phyloP scores from a whole-genome alignment of 1,139 yeast genomes.

The Blastobotrys illinoisensis region DNA sequence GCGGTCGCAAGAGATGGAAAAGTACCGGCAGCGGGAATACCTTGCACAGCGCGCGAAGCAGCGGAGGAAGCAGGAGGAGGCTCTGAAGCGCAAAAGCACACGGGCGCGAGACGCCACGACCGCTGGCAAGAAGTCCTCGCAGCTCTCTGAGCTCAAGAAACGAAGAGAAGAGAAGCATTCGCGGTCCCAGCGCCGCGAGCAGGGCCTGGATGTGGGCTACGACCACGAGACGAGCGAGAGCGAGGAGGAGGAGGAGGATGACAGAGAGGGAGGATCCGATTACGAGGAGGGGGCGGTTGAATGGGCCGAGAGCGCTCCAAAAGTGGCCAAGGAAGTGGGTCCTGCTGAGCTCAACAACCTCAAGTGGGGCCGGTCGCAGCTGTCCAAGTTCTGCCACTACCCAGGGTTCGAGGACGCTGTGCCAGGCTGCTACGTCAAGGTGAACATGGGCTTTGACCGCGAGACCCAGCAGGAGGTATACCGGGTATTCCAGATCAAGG shows the following conservation, averaged over 20 bases:
- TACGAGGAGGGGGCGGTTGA: slow-evolving; percentile 42
- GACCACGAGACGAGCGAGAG: slow-evolving; percentile 21
- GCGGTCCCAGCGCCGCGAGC: slow-evolving; percentile 21
- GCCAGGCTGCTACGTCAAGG: slow-evolving; percentile 71
- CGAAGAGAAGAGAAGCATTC: slow-evolving; percentile 63
- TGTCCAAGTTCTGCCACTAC: slow-evolving; percentile 72
- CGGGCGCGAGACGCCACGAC: slow-evolving; percentile 26
- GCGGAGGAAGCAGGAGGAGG: slow-evolving; percentile 42
- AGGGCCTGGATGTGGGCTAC: slow-evolving; percentile 21
- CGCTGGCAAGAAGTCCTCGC: slow-evolving; percentile 43
- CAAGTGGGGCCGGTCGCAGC: slow-evolving; percentile 69
- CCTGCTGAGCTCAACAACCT: slow-evolving; percentile 62
- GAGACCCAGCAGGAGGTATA: slow-evolving; percentile 63
- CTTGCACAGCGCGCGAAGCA: slow-evolving; percentile 74
- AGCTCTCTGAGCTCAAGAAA: slow-evolving; percentile 76
- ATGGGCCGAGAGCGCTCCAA: slow-evolving; percentile 44
- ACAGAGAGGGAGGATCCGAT: slow-evolving; percentile 30
- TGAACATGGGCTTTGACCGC: slow-evolving; percentile 69
- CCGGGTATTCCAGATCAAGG: slow-evolving; percentile 77
- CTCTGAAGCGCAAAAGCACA: slow-evolving; percentile 29
- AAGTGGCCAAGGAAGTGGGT: slow-evolving; percentile 34
- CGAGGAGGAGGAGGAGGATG: slow-evolving; percentile 27
- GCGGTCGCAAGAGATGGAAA: slow-evolving; percentile 86
- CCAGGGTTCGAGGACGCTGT: slow-evolving; percentile 70
- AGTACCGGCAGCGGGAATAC: slow-evolving; percentile 73